Conservation (phyloP, 2,329 filamentous ascomycete genomes). For the Hawksworthiomyces lignivorus region DNA sequence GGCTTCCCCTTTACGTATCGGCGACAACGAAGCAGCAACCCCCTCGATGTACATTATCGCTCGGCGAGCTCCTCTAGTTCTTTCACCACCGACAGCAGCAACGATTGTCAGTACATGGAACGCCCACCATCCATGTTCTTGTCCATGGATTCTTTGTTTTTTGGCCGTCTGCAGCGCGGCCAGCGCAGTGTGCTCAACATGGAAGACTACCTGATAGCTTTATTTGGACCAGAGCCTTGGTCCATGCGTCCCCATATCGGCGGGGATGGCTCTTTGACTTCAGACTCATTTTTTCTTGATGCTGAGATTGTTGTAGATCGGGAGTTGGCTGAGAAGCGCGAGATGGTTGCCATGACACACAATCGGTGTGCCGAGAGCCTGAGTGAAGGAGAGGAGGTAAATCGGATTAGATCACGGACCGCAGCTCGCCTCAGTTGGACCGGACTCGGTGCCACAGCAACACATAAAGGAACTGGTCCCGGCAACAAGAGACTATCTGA, state of each 20-base stretch:
- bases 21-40: not conserved
- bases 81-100: slow-evolving; percentile 9
- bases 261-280: not conserved
- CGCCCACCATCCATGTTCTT: too few relatives aligned
- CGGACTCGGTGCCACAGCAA: slow-evolving; percentile 27
- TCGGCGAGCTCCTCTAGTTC: not conserved
- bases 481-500: slow-evolving; percentile 18
- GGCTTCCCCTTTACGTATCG: slow-evolving; percentile 7
- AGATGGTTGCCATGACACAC: slow-evolving; percentile 31
- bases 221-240: slow-evolving; percentile 25
- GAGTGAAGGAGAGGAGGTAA: too few relatives aligned
- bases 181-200: slow-evolving; percentile 19
- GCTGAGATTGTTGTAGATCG: slow-evolving; percentile 29
- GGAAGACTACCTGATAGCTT: slow-evolving; percentile 28
- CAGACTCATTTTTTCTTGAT: slow-evolving; percentile 23
- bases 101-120: too few relatives aligned
- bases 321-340: slow-evolving; percentile 33
- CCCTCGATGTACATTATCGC: too few relatives aligned
- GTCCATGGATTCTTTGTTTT: too few relatives aligned
- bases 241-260: slow-evolving; percentile 11
- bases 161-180: too few relatives aligned
- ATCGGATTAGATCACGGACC: too few relatives aligned
- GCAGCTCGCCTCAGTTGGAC: slow-evolving; percentile 31
- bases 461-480: slow-evolving; percentile 6
- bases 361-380: too few relatives aligned